Percentiles rank a stretch among this genome's conserved stretches.
Evolutionary conservation across 805 yeast species (phyloP).

Genomic region (Jamesozyma hellenica): DNA sequence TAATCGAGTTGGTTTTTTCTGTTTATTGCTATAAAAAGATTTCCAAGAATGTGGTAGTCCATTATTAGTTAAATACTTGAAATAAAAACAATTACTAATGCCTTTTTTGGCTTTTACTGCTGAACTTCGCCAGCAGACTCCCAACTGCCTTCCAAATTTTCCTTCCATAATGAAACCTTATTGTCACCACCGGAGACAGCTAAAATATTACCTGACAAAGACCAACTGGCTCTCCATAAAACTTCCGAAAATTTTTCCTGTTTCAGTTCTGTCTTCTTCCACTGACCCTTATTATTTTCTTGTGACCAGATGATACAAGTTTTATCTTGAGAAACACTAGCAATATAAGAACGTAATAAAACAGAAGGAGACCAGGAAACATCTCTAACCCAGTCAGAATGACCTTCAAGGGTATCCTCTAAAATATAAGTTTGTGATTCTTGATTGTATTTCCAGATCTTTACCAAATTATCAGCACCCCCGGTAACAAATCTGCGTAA

Average conservation of each 20-base stretch:
- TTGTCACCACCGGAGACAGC: constrained; percentile 96
- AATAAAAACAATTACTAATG: too few species aligned
- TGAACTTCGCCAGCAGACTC: constrained; percentile 95
- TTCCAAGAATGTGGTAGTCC: too few species aligned
- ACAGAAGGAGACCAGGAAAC: constrained; percentile 96
- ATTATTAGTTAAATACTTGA: too few species aligned
- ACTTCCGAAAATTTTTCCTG: constrained; percentile 89
- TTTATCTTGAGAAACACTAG: constrained; percentile 94
- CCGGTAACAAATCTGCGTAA: constrained; percentile 80
- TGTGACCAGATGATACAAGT: constrained; percentile 94
- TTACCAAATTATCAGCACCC: constrained; percentile 90
- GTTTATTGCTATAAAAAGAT: too few species aligned
- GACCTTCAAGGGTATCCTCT: constrained; percentile 78
- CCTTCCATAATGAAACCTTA: constrained; percentile 94
- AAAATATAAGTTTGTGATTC: constrained; percentile 50
- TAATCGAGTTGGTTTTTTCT: too few species aligned
- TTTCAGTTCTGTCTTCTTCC: constrained; percentile 73
- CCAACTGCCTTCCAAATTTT: constrained; percentile 87
- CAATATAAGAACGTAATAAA: constrained; percentile 77
- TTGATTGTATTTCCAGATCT: constrained; percentile 70
- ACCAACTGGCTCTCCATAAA: constrained; percentile 98
- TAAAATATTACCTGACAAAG: constrained; percentile 85
- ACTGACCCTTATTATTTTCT: constrained; percentile 50
- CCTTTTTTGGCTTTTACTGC: constrained; percentile 52
- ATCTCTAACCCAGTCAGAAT: constrained; percentile 97